phyloP scores from a whole-genome alignment of 805 yeast species.

The Candida morakotiae region DNA sequence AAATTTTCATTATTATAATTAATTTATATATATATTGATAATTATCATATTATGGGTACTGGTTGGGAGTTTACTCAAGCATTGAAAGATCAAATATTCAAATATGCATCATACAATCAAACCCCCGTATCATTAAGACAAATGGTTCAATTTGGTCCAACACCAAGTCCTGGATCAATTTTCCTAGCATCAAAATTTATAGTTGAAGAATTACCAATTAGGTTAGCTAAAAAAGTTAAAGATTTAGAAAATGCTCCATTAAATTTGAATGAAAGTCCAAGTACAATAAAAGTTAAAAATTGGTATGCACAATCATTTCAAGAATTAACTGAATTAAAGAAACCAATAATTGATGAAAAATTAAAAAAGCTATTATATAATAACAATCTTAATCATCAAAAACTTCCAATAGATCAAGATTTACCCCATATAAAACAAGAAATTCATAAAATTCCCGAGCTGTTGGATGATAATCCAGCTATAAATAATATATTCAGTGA shows the following conservation, averaged over 20 bases:
- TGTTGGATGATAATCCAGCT: conserved; percentile 26
- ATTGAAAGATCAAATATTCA: conserved; percentile 53
- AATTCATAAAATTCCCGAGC: conserved; percentile 5
- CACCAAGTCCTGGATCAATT: conserved; percentile 72
- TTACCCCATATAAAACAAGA: conserved; percentile 4
- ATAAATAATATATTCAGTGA: conserved; percentile 42
- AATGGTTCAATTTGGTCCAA: conserved; percentile 87
- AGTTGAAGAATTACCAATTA: conserved; percentile 80
- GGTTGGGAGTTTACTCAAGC: conserved; percentile 48
- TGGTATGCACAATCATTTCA: conserved; percentile 93
- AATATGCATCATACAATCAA: conserved; percentile 70
- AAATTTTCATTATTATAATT: too few relatives aligned
- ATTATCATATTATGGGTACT: conserved; percentile 34
- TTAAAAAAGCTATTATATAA: conserved; percentile 30
- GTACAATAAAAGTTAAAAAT: conserved; percentile 69
- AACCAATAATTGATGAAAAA: conserved; percentile 48
- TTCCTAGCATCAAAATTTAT: conserved; percentile 82
- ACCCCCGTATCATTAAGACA: conserved; percentile 82
- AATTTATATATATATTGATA: too few relatives aligned
- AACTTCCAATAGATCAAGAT: not conserved
- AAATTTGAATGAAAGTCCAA: conserved; percentile 68
- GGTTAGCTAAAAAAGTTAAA: conserved; percentile 81
- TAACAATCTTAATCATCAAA: conserved; percentile 9
- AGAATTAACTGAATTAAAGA: conserved; percentile 63
- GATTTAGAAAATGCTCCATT: conserved; percentile 79